Percentiles rank a stretch among this genome's conserved stretches.
These are phyloP conservation scores for Talaromyces atroroseus DNA, from an alignment of 2,329 filamentous ascomycete species.

Conservation along the genomic window DNA sequence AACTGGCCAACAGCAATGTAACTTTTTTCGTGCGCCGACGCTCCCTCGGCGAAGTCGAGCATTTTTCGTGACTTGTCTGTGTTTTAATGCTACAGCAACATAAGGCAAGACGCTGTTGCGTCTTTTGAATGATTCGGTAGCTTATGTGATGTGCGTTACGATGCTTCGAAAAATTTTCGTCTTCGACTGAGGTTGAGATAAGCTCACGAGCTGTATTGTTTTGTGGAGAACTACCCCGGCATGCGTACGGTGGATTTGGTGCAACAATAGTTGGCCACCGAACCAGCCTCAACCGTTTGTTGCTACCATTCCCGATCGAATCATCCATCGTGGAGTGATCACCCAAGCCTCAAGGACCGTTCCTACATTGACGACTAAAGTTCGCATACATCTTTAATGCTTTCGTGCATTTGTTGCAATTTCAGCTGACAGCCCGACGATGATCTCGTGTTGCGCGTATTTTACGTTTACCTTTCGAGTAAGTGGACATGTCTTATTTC, in stretches of 20 bases:
- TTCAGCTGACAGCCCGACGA: too few relatives aligned
- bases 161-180: constrained; percentile 3
- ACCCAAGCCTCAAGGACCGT: background rate
- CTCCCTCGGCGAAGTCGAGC: constrained; percentile 40
- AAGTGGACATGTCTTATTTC: background rate
- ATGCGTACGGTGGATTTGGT: background rate
- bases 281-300: background rate
- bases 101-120: background rate
- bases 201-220: constrained; percentile 6
- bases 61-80: constrained; percentile 24
- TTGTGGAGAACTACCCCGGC: background rate
- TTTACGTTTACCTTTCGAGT: too few relatives aligned
- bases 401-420: too few relatives aligned
- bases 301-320: background rate
- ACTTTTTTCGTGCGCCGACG: constrained; percentile 54
- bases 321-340: background rate
- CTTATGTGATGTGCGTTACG: background rate
- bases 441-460: too few relatives aligned
- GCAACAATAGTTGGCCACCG: background rate
- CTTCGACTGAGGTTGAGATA: constrained; percentile 8
- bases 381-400: too few relatives aligned
- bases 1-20: constrained; percentile 66
- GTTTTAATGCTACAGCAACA: background rate
- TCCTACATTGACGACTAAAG: background rate
- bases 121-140: background rate